phyloP scores from a whole-genome alignment of 2,329 filamentous ascomycete species.

The Diaporthe sp. region DNA sequence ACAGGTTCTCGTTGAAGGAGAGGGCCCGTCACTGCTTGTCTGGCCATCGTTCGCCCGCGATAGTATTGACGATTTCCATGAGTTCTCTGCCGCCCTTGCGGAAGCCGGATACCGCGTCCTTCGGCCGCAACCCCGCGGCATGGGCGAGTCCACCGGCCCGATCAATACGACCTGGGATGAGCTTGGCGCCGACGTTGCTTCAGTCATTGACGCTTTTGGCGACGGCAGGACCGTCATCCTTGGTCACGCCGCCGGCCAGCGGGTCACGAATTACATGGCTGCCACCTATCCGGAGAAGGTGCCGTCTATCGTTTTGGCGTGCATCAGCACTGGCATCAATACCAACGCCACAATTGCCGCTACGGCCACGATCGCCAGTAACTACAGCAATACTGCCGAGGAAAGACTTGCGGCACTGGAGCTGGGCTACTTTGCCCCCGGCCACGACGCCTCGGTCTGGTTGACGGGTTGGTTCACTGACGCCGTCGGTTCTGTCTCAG shows the following conservation, averaged over 20 bases:
- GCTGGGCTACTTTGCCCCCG: background rate
- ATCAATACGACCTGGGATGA: background rate
- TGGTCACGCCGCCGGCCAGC: background rate
- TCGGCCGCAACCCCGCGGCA: background rate
- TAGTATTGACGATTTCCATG: background rate
- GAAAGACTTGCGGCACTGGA: constrained; percentile 2
- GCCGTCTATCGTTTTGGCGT: constrained; percentile 8
- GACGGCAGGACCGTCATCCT: background rate
- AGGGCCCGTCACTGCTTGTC: constrained; percentile 2
- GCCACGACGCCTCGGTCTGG: constrained; percentile 6
- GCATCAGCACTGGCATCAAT: constrained; percentile 3
- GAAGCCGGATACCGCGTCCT: background rate
- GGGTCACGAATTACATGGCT: background rate
- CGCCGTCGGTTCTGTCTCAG: background rate
- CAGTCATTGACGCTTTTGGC: background rate
- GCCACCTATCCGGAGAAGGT: constrained; percentile 4
- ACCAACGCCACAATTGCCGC: constrained; percentile 4
- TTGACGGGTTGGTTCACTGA: background rate
- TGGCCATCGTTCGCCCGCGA: constrained; percentile 16
- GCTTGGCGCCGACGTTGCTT: constrained; percentile 3
- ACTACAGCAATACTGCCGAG: constrained; percentile 8
- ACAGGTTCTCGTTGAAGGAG: constrained; percentile 6
- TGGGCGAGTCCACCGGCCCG: constrained; percentile 8
- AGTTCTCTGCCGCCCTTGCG: constrained; percentile 16
- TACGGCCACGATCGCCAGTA: background rate